phyloP scores from a whole-genome alignment of 1,284 basidiomycete genomes.

The Athelia sp. region DNA sequence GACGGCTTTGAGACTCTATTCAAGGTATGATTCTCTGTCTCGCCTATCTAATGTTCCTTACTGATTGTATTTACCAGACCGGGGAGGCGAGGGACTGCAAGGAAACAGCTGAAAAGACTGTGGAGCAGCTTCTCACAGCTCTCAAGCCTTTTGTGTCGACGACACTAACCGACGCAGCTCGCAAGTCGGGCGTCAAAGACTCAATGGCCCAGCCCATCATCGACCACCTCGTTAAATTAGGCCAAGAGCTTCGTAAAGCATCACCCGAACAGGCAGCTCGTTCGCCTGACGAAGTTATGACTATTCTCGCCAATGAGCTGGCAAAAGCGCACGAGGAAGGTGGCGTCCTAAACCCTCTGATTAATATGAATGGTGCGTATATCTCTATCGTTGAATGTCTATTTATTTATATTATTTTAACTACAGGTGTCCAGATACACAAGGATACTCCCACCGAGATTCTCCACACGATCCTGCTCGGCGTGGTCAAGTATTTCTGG shows the following conservation, averaged over 20 bases:
- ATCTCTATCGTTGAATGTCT: no score
- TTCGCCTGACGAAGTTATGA: neutral
- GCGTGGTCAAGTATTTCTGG: constrained; percentile 21
- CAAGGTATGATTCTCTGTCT: constrained; percentile 8
- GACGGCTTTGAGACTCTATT: constrained; percentile 16
- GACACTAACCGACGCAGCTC: constrained; percentile 5
- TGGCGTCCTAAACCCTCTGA: neutral
- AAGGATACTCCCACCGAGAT: constrained; percentile 19
- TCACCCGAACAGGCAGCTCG: neutral
- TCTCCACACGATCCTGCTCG: constrained; percentile 20
- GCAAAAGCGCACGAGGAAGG: neutral
- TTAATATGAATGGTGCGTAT: neutral
- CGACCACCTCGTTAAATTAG: neutral
- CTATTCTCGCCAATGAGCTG: neutral
- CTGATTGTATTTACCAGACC: neutral
- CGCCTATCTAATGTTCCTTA: neutral
- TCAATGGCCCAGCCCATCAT: neutral
- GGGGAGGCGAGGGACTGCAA: constrained; percentile 7
- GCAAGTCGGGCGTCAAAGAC: constrained; percentile 7
- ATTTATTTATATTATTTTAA: no score
- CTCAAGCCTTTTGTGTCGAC: constrained; percentile 5
- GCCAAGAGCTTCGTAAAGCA: neutral
- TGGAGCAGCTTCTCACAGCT: constrained; percentile 6
- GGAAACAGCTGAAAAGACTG: constrained; percentile 10
- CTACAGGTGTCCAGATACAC: constrained; percentile 8